Evolutionary conservation across 2,329 filamentous ascomycete genomes (phyloP).

Genomic region (Beauveria pseudobassiana): DNA sequence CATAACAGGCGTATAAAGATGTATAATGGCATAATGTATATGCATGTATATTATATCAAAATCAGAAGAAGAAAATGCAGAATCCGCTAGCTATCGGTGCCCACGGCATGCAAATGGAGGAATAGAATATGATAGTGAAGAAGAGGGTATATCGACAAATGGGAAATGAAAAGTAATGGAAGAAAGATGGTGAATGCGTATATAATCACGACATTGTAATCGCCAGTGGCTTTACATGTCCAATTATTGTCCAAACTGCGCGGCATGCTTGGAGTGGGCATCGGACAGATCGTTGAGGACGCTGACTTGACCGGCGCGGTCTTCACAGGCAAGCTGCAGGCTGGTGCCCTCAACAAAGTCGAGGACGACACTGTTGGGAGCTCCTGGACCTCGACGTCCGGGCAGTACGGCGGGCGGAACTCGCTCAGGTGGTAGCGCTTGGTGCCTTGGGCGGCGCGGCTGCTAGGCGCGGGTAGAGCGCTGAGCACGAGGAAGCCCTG

Average conservation of each 20-base stretch:
- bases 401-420: conserved; percentile 70
- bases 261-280: conserved; percentile 27
- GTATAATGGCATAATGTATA: background rate
- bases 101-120: background rate
- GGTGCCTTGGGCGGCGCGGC: conserved; percentile 36
- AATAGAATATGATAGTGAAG: conserved; percentile 1
- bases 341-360: conserved; percentile 55
- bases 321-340: conserved; percentile 57
- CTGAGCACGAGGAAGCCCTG: conserved; percentile 78
- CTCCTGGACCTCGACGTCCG: conserved; percentile 88
- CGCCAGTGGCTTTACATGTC: background rate
- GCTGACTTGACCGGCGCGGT: conserved; percentile 48
- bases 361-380: conserved; percentile 69
- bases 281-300: conserved; percentile 38
- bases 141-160: conserved; percentile 11
- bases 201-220: background rate
- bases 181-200: background rate
- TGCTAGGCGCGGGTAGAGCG: conserved; percentile 48
- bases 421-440: conserved; percentile 83
- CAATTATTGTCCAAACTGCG: conserved; percentile 24
- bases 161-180: background rate
- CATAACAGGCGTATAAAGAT: conserved; percentile 2
- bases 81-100: background rate
- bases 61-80: background rate
- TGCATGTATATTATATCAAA: background rate